phyloP scores from a whole-genome alignment of 495 filamentous ascomycete species.

The Talaromyces ruber region DNA sequence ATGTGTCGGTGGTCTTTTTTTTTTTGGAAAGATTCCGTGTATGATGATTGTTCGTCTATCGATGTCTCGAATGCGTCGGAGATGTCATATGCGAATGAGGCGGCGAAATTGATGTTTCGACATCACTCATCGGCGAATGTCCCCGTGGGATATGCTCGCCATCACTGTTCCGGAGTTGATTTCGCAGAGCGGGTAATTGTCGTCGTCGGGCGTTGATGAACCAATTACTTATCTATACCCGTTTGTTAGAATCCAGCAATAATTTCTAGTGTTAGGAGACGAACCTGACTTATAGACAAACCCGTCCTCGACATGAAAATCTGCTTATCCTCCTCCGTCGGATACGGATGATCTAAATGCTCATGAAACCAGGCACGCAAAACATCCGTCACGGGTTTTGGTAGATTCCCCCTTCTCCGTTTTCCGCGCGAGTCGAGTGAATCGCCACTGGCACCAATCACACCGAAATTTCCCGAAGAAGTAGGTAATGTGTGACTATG shows the following conservation, averaged over 20 bases:
- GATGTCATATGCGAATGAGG: constrained; percentile 23
- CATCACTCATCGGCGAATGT: constrained; percentile 36
- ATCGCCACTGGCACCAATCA: constrained; percentile 27
- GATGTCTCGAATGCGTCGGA: constrained; percentile 10
- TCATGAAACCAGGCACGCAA: constrained; percentile 72
- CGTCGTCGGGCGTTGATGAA: constrained; percentile 87
- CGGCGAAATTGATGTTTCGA: constrained; percentile 20
- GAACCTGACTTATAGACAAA: constrained; percentile 71
- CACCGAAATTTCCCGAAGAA: constrained; percentile 31
- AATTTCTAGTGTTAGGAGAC: constrained; percentile 4
- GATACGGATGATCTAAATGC: constrained; percentile 77
- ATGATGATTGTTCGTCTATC: background rate
- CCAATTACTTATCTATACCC: constrained; percentile 81
- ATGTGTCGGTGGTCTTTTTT: background rate
- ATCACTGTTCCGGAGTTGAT: constrained; percentile 37
- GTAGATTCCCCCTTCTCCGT: constrained; percentile 72
- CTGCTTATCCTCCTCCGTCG: constrained; percentile 85
- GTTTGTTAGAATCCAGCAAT: background rate
- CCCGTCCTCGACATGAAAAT: constrained; percentile 67
- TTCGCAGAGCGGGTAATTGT: constrained; percentile 60
- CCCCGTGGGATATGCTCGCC: constrained; percentile 25
- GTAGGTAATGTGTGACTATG: constrained; percentile 18
- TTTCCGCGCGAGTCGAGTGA: constrained; percentile 40
- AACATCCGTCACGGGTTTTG: constrained; percentile 76
- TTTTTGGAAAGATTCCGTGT: background rate